phyloP scores from a whole-genome alignment of 805 yeast species.

The Saccharomyces paradoxus region DNA sequence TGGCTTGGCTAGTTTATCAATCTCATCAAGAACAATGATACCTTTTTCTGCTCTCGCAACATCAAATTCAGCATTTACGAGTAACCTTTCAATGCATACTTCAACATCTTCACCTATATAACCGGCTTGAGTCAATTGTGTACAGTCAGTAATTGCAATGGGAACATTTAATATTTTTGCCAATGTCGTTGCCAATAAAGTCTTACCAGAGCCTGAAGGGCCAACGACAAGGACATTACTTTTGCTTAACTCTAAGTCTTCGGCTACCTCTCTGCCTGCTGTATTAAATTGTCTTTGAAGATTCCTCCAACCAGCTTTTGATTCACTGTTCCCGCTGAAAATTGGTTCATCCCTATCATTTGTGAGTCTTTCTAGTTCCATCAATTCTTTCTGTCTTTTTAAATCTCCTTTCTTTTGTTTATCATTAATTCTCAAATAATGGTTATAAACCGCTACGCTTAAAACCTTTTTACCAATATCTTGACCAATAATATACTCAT shows the following conservation, averaged over 20 bases:
- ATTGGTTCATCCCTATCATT: constrained; percentile 17
- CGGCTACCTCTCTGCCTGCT: constrained; percentile 20
- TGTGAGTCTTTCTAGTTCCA: constrained; percentile 27
- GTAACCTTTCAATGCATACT: constrained; percentile 44
- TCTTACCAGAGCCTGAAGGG: constrained; percentile 58
- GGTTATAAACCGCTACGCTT: constrained; percentile 55
- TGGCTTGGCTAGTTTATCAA: constrained; percentile 49
- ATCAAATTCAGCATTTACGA: constrained; percentile 44
- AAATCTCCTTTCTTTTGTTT: constrained; percentile 28
- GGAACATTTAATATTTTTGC: constrained; percentile 48
- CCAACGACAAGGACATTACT: constrained; percentile 50
- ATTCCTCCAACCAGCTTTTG: constrained; percentile 25
- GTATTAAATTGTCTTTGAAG: constrained; percentile 24
- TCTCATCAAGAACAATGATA: constrained; percentile 51
- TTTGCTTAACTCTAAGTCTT: constrained; percentile 43
- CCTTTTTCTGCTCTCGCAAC: constrained; percentile 48
- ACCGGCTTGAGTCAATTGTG: constrained; percentile 57
- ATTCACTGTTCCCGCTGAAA: constrained; percentile 22
- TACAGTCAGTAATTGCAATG: constrained; percentile 52
- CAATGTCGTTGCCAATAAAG: constrained; percentile 46
- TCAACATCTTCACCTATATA: constrained; percentile 61
- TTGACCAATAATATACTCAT: constrained; percentile 50
- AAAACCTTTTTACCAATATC: constrained; percentile 48
- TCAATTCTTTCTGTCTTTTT: constrained; percentile 19
- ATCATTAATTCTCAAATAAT: constrained; percentile 43